Evolutionary conservation across 805 yeast genomes (phyloP), one percentile per base, ranked within the genome.

Genomic region (Metschnikowia dekortorum): DNA sequence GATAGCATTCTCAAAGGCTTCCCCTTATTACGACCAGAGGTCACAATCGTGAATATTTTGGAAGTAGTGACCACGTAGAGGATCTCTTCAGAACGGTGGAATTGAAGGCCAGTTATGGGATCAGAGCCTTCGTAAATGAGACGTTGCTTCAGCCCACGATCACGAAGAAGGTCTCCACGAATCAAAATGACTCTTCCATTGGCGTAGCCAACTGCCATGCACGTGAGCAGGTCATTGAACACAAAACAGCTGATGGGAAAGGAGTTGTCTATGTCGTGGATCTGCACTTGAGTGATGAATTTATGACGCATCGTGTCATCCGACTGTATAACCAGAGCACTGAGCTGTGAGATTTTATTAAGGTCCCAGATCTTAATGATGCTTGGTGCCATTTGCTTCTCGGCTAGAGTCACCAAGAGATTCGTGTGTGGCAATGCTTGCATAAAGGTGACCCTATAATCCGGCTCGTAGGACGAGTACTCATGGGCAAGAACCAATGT

Each of bases 71-170:
- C 75, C 16, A 88, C 85, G 62, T 80, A 90, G 13, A 90, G 67
- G 4, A 69, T 39, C 32, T 79, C 68, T 1, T 79, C 75, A 13
- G 75, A 75, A 44, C 80, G 77, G 46, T 75, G 75, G 56, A 91
- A 80, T 30, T 79, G 78, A 1, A 92, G 67, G 0, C 88, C 85
- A 0, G 98, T 92, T 16, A 94, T 78, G 1, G 97, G 96, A 44
- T 89, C 94, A 2, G 75, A 69, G 46, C 84, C 80, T 51, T 85
- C 88, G 62, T 83, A 88, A 0, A 91, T 83, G 0, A 85, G 65
- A 30, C 97, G 73, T 61, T 92, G 98, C 55, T 94, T 80, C 8
- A 96, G 83, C 0, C 98, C 98, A 51, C 96, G 73, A 62, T 94
- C 99, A 58, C 90, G 81, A 6, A 89, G 57, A 32, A 94, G 66